Conservation (phyloP, 2,329 filamentous ascomycete species). For the Magnaporthiopsis rhizophila region DNA sequence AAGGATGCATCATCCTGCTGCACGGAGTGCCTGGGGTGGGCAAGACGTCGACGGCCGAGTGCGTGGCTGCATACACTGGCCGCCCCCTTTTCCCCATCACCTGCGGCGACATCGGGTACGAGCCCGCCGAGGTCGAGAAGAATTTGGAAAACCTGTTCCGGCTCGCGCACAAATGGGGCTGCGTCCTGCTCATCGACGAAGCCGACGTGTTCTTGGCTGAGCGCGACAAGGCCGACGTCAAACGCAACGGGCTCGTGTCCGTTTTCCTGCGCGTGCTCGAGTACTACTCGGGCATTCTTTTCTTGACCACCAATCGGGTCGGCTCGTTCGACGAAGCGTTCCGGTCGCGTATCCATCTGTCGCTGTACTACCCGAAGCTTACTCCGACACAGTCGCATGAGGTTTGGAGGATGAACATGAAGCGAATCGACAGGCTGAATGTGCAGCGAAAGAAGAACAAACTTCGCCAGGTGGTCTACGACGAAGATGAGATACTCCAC, state of each 20-base stretch:
- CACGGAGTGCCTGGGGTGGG: constrained; percentile 41
- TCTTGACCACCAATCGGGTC: constrained; percentile 40
- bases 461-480: background rate
- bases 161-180: constrained; percentile 15
- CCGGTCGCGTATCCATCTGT: constrained; percentile 37
- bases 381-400: constrained; percentile 9
- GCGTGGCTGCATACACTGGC: constrained; percentile 20
- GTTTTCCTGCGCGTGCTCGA: constrained; percentile 39
- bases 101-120: constrained; percentile 20
- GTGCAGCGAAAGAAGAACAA: constrained; percentile 4
- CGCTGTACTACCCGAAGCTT: constrained; percentile 29
- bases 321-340: constrained; percentile 29
- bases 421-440: constrained; percentile 10
- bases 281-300: constrained; percentile 38
- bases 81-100: constrained; percentile 19
- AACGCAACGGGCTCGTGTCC: constrained; percentile 1
- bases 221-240: constrained; percentile 5
- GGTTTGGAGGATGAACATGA: constrained; percentile 15
- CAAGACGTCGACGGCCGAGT: constrained; percentile 37
- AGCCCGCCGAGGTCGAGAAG: constrained; percentile 18
- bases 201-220: constrained; percentile 16
- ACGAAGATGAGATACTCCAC: constrained; percentile 8
- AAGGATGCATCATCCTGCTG: constrained; percentile 34
- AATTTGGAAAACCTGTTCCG: constrained; percentile 20
- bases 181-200: constrained; percentile 22